Evolutionary conservation across 225 moss, liverwort and hornwort species (phyloP), one percentile per base, ranked within the genome.

Genomic region (Neckera pumila): DNA sequence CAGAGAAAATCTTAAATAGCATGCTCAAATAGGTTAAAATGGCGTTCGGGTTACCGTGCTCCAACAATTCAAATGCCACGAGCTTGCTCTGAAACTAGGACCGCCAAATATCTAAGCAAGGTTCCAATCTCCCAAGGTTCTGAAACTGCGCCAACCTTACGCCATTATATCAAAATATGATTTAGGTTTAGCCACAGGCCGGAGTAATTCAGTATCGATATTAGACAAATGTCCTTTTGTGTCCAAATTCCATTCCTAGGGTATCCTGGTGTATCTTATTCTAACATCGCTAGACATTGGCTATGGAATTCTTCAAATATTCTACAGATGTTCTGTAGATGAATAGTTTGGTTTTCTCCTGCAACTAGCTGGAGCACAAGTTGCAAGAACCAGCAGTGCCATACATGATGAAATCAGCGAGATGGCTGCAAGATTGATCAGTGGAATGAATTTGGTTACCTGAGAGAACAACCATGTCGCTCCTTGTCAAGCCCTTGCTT

Each of bases 391-490:
- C 62, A 57, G 42, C 57, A 15, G 13, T 17, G 40, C 16, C 27
- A 21, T 22, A 45, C 20, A 14, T 38, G 22, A 19, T 73, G 42
- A 60, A 74, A 18, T 85, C 42, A n/a, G 27, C 7, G 49, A n/a
- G 63, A 51, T 47, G 51, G 23, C 17, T 66, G 12, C 33, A 86
- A 16, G 40, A 38, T 18, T 23, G 18, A 40, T 53, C 17, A 14
- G 14, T 42, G 36, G 26, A 78, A 57, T 78, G 18, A 42, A 33
- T 84, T 67, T 47, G 14, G 23, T 23, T 83, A 93, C 94, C 94
- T 89, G 93, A 93, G 66, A 94, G 92, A 45, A 89, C 90, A 61
- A 94, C 28, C 94, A 94, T 90, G 85, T 94, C 94, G n/a, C 87
- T 87, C 91, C 83, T 90, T 36, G 92, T 72, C 89, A 94, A 71